Conservation (phyloP, 345 rosid species). For the Hypericum androsaemum region DNA sequence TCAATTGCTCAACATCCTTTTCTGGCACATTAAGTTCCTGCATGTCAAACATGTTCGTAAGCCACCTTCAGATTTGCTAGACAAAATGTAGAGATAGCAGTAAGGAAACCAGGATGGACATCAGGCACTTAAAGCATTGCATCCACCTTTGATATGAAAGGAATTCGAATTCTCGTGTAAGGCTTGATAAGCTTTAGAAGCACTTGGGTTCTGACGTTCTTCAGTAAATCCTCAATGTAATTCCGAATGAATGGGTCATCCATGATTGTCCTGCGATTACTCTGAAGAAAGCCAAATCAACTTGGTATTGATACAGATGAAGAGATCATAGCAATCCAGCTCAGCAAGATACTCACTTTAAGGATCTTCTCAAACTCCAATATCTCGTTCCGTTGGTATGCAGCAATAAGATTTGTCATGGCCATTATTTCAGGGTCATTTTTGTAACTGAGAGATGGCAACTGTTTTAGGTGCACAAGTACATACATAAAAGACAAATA, state of each 20-base stretch:
- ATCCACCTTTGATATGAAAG: conserved; percentile 77
- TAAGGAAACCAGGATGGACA: too few relatives aligned
- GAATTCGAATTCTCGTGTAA: conserved; percentile 81
- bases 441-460: conserved; percentile 54
- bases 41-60: background rate
- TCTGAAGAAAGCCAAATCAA: conserved; percentile 30
- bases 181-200: conserved; percentile 96
- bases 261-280: conserved; percentile 90
- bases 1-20: conserved; percentile 80
- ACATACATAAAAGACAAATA: too few relatives aligned
- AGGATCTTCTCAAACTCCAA: conserved; percentile 96
- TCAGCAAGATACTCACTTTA: conserved; percentile 36
- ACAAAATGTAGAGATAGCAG: background rate
- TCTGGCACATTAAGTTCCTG: conserved; percentile 96
- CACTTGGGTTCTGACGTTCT: conserved; percentile 97
- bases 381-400: conserved; percentile 94
- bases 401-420: conserved; percentile 95
- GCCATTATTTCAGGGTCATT: conserved; percentile 99
- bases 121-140: background rate
- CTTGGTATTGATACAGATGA: background rate
- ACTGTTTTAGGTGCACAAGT: background rate
- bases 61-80: too few relatives aligned
- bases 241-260: conserved; percentile 93
- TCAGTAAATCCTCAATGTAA: conserved; percentile 92
- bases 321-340: too few relatives aligned